Conservation (phyloP, 2,329 filamentous ascomycete genomes). For the Capronia epimyces region DNA sequence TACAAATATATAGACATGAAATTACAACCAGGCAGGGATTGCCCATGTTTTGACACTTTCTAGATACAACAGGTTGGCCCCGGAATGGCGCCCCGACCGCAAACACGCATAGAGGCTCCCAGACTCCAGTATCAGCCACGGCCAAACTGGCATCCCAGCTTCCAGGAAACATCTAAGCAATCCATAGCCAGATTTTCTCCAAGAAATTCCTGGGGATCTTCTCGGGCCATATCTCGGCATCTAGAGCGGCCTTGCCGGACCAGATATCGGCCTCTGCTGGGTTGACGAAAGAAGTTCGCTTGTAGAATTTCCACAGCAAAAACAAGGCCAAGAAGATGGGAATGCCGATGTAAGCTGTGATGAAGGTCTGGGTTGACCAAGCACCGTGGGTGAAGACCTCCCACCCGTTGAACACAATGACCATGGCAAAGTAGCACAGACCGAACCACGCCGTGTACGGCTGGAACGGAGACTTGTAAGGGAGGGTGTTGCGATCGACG, state of each 20-base stretch:
- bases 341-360: slow-evolving; percentile 45
- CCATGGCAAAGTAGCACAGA: slow-evolving; percentile 45
- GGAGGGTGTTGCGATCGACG: slow-evolving; percentile 33
- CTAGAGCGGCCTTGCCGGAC: slow-evolving; percentile 30
- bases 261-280: slow-evolving; percentile 28
- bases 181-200: slow-evolving; percentile 7
- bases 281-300: slow-evolving; percentile 24
- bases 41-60: too few species aligned
- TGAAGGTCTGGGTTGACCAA: slow-evolving; percentile 42
- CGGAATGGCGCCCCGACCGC: too few species aligned
- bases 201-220: slow-evolving; percentile 10
- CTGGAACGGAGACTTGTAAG: slow-evolving; percentile 43
- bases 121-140: too few species aligned
- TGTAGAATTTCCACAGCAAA: slow-evolving; percentile 30
- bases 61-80: too few species aligned
- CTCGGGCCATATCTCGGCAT: slow-evolving; percentile 21
- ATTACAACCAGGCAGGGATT: too few species aligned
- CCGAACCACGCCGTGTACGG: slow-evolving; percentile 60
- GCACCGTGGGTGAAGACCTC: slow-evolving; percentile 29
- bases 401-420: slow-evolving; percentile 64
- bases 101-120: too few species aligned
- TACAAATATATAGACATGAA: too few species aligned
- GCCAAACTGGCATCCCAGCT: too few species aligned
- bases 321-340: slow-evolving; percentile 39
- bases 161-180: too few species aligned